Percentiles rank a stretch among this genome's conserved stretches.
Evolutionary conservation across 169 alveolate genomes (phyloP).

Genomic region (Eimeria tenella): DNA sequence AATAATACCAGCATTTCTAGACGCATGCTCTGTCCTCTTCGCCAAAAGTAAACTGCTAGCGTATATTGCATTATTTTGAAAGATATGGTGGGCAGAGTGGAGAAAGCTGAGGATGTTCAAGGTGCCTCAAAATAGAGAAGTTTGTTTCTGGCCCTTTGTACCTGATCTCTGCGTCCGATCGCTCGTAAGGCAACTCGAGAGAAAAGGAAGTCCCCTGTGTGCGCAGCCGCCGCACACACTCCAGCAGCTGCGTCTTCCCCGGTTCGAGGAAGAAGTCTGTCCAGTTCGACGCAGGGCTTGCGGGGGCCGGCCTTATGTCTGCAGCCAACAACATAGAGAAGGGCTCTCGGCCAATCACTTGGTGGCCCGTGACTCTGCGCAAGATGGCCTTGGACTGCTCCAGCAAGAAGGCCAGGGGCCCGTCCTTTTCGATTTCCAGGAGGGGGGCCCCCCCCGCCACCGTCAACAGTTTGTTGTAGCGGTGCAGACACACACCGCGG

Average conservation of each 20-base stretch:
- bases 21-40: too few species aligned
- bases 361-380: conserved; percentile 1
- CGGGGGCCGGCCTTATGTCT: background rate
- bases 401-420: conserved; percentile 1
- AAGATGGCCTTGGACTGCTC: conserved; percentile 12
- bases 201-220: conserved; percentile 31
- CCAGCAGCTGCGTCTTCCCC: conserved; percentile 23
- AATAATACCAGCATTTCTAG: too few species aligned
- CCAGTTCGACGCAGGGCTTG: background rate
- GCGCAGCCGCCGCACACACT: conserved; percentile 16
- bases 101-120: too few species aligned
- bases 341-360: background rate
- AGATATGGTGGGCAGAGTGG: too few species aligned
- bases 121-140: background rate
- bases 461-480: background rate
- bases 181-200: conserved; percentile 22
- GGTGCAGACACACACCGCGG: background rate
- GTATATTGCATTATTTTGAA: too few species aligned
- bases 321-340: background rate
- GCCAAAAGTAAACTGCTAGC: too few species aligned
- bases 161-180: conserved; percentile 27
- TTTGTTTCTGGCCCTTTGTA: background rate
- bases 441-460: conserved; percentile 52
- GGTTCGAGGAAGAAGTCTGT: conserved; percentile 57
- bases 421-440: conserved; percentile 41